Evolutionary conservation across 331 rosid genomes (phyloP), one percentile per base, ranked within the genome.

Genomic region (Rosa hybrid): DNA sequence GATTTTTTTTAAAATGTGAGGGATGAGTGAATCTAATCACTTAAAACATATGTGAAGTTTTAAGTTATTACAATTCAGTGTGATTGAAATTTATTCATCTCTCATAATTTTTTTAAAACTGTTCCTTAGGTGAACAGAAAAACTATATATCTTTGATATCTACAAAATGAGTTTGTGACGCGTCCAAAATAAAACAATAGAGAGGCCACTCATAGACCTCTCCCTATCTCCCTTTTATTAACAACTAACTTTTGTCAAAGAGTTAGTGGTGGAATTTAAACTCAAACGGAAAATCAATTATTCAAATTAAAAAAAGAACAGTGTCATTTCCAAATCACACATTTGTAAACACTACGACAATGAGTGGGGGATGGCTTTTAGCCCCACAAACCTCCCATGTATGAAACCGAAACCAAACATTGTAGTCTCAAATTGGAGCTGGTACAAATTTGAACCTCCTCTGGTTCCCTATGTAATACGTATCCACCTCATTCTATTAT

Each of bases 121-220:
- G 39, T 34, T 3, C 0, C 4, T 10, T 3, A 49, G 3, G 11
- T 49, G 6, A 62, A 38, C 30, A 38, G 5, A n/a, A 34, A 10
- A 10, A 21, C 6, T 41, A 8, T 53, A 9, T 20, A 63, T 62
- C 23, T 16, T 10, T 76, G 39, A 34, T 63, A 67, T 80, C 81
- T 41, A 56, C 65, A 27, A 44, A 74, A 83, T 77, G 75, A 78
- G 41, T 75, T 57, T 14, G 41, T 64, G 86, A 86, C 93, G 87
- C 84, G 84, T 84, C 83, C 77, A 63, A 64, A 82, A 86, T 83
- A 56, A 67, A 77, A 70, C 88, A 84, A 83, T 38, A 76, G 71
- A 81, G 82, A 72, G 81, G 68, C 48, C 8, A 3, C 46, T 7
- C 34, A 8, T 7, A 7, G 48, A 4, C 63, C 41, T 27, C 18